A percentile compares a stretch with the other conserved stretches of the same genome.
phyloP scores from a whole-genome alignment of 2,329 filamentous ascomycete genomes.

The Didymella pomorum region DNA sequence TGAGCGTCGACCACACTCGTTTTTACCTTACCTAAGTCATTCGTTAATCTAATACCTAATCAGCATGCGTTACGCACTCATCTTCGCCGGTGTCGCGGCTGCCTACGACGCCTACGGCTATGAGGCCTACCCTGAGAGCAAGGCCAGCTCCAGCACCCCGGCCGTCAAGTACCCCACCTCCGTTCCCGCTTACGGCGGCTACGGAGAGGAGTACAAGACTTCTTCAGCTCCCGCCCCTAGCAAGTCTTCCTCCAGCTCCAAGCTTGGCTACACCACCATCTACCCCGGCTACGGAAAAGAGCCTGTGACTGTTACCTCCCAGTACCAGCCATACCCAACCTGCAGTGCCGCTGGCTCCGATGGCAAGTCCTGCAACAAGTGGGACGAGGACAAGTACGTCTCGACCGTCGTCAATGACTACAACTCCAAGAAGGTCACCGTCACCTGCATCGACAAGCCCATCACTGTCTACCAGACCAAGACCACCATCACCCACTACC shows the following conservation, averaged over 20 bases:
- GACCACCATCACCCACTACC: constrained; percentile 37
- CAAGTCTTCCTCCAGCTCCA: constrained; percentile 17
- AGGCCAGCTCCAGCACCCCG: constrained; percentile 15
- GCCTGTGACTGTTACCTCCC: constrained; percentile 42
- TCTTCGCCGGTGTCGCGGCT: constrained; percentile 39
- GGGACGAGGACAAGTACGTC: constrained; percentile 36
- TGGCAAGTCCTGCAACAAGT: constrained; percentile 29
- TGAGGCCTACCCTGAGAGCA: constrained; percentile 12
- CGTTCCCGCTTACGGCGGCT: constrained; percentile 15
- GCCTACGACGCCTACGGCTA: constrained; percentile 33
- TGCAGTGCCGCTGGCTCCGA: constrained; percentile 26
- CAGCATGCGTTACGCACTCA: constrained; percentile 35
- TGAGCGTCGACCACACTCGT: constrained; percentile 22
- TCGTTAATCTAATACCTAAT: constrained; percentile 27
- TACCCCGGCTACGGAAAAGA: constrained; percentile 36
- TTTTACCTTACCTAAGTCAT: constrained; percentile 37
- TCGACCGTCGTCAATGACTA: constrained; percentile 41
- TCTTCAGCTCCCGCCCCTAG: constrained; percentile 19
- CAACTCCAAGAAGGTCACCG: constrained; percentile 35
- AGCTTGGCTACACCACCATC: constrained; percentile 41
- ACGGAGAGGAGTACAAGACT: constrained; percentile 14
- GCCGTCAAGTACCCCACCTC: constrained; percentile 12
- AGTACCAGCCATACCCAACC: constrained; percentile 44
- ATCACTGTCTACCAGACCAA: constrained; percentile 42
- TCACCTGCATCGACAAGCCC: constrained; percentile 39